Conservation (phyloP, 495 filamentous ascomycete species). For the Durotheca rogersii region DNA sequence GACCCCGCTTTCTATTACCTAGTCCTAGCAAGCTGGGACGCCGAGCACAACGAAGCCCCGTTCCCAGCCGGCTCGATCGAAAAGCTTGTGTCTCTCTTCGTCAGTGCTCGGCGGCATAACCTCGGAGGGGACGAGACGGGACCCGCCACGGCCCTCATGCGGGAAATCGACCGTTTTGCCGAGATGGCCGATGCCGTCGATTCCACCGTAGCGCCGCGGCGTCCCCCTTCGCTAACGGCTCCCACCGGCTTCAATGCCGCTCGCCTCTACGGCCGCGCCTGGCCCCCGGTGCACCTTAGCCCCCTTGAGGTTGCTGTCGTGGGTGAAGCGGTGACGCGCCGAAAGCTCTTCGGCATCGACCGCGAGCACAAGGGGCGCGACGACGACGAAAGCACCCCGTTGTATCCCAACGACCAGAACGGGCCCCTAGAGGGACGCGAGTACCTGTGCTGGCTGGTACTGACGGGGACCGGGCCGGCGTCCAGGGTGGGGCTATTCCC, state of each 20-base stretch:
- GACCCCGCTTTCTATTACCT: constrained; percentile 18
- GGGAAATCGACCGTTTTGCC: constrained; percentile 7
- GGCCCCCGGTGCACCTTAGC: constrained; percentile 16
- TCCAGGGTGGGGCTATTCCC: constrained; percentile 16
- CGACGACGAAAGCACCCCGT: not conserved
- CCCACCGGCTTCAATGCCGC: not conserved
- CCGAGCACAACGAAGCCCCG: not conserved
- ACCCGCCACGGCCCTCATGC: not conserved
- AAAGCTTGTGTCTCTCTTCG: constrained; percentile 11
- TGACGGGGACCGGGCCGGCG: not conserved
- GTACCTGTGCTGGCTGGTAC: constrained; percentile 15
- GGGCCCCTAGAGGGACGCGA: constrained; percentile 1
- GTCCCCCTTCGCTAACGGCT: not conserved
- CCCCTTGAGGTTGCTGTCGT: constrained; percentile 14
- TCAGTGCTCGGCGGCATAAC: constrained; percentile 12
- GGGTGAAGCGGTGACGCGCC: constrained; percentile 1
- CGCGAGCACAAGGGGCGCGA: not conserved
- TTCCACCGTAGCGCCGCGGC: not conserved
- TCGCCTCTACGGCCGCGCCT: not conserved
- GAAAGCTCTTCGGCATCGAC: constrained; percentile 15
- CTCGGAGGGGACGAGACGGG: not conserved
- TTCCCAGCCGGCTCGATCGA: constrained; percentile 1
- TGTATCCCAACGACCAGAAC: constrained; percentile 14
- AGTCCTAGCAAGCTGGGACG: constrained; percentile 12
- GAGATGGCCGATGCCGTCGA: constrained; percentile 3